A percentile compares a stretch with the other conserved stretches of the same genome.
Conservation (phyloP, 441 rosid species). For the Erodium texanum region DNA sequence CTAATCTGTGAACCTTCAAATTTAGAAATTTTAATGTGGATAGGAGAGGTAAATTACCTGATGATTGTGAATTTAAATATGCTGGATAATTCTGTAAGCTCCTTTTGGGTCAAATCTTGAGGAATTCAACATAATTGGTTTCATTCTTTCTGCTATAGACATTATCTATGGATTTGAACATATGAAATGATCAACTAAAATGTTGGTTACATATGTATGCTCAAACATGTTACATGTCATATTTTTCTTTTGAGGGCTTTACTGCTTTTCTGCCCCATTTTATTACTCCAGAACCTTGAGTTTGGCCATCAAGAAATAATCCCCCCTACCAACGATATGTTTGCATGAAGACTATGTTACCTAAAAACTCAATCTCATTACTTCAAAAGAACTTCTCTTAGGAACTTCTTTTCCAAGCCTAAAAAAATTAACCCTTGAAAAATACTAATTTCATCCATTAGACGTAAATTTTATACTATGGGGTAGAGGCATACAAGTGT, state of each 20-base stretch:
- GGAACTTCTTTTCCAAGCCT: neutral
- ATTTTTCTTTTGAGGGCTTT: neutral
- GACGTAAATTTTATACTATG: neutral
- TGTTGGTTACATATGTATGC: neutral
- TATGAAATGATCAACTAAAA: neutral
- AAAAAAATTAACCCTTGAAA: too few relatives aligned
- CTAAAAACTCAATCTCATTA: neutral
- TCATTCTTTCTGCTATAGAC: neutral
- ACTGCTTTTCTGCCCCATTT: neutral
- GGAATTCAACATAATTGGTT: neutral
- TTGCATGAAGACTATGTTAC: neutral
- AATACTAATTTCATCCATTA: neutral
- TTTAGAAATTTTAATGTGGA: slow-evolving; percentile 84
- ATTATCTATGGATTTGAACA: neutral
- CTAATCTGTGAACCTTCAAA: slow-evolving; percentile 68
- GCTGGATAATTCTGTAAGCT: neutral
- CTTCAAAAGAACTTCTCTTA: neutral
- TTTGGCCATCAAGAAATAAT: neutral
- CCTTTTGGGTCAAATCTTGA: neutral
- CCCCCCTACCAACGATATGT: neutral
- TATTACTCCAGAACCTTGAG: neutral
- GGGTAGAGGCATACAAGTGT: neutral
- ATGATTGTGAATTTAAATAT: slow-evolving; percentile 7
- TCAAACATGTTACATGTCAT: neutral
- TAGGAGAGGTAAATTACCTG: slow-evolving; percentile 67